Evolutionary conservation across 306 rosid genomes (phyloP).

Genomic region (Lathyrus sativus): DNA sequence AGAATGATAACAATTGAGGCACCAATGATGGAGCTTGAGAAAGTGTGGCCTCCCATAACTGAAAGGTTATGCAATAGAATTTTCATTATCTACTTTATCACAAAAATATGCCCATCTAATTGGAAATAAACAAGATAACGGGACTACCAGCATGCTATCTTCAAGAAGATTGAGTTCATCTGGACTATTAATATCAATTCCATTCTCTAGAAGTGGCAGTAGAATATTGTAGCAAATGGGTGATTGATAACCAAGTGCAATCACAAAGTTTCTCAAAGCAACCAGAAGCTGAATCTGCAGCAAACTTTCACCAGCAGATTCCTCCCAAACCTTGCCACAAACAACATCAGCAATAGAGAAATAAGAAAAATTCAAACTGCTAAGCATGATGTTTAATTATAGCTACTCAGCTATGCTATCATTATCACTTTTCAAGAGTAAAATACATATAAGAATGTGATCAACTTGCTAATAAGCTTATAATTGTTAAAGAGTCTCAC

Average conservation of each 20-base stretch:
- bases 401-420: conserved; percentile 21
- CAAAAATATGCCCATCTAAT: conserved; percentile 18
- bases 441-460: conserved; percentile 32
- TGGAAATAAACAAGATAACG: conserved; percentile 26
- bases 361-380: conserved; percentile 17
- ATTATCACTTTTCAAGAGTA: conserved; percentile 23
- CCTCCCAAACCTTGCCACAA: conserved; percentile 82
- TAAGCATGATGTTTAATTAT: conserved; percentile 20
- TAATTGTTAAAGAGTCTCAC: too few species aligned
- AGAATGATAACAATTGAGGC: conserved; percentile 74
- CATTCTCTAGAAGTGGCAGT: conserved; percentile 79
- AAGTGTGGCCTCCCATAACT: conserved; percentile 98
- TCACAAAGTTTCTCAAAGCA: conserved; percentile 89
- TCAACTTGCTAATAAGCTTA: conserved; percentile 4
- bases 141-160: conserved; percentile 95
- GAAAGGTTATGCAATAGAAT: conserved; percentile 45
- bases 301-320: conserved; percentile 90
- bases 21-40: conserved; percentile 93
- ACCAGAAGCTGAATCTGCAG: conserved; percentile 92
- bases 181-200: conserved; percentile 87
- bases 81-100: conserved; percentile 37
- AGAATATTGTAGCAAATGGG: conserved; percentile 80
- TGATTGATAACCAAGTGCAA: conserved; percentile 83
- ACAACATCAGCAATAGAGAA: conserved; percentile 33
- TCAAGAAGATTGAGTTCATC: conserved; percentile 90